Conservation (phyloP, 1,139 yeast species). For the Suhomyces anneliseae region DNA sequence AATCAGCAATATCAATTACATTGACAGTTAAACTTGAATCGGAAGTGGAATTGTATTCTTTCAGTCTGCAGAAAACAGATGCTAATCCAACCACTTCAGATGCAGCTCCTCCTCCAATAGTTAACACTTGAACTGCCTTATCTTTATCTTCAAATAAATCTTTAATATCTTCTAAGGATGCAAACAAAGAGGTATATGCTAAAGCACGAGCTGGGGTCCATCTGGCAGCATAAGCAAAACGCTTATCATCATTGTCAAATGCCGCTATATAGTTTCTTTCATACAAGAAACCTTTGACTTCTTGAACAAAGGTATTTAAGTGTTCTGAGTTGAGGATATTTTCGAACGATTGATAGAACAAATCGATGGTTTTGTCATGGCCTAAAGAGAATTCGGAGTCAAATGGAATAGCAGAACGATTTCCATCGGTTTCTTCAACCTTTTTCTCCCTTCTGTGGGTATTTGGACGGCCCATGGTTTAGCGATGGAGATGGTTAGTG, state of each 20-base stretch:
- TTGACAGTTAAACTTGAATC: constrained; percentile 43
- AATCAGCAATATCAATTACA: constrained; percentile 76
- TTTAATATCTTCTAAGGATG: constrained; percentile 45
- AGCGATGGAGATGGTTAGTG: not conserved
- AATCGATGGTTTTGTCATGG: constrained; percentile 43
- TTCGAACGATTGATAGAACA: constrained; percentile 50
- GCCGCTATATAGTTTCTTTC: constrained; percentile 71
- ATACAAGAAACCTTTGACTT: constrained; percentile 67
- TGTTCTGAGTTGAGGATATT: constrained; percentile 46
- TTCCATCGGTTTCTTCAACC: not conserved
- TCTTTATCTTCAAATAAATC: constrained; percentile 36
- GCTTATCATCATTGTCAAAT: constrained; percentile 59
- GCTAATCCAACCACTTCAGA: constrained; percentile 76
- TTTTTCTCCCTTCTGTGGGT: not conserved
- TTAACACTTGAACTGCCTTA: constrained; percentile 42
- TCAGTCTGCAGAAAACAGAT: constrained; percentile 54
- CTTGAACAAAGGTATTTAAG: constrained; percentile 53
- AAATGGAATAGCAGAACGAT: constrained; percentile 29
- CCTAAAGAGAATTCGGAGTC: constrained; percentile 29
- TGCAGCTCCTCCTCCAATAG: constrained; percentile 90
- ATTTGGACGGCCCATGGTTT: not conserved
- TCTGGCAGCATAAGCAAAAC: constrained; percentile 76
- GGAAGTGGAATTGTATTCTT: constrained; percentile 38
- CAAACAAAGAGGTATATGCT: constrained; percentile 67
- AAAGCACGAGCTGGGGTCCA: constrained; percentile 87